A percentile compares a stretch with the other conserved stretches of the same genome.
Evolutionary conservation across 164 flowering plant genomes (phyloP).

Genomic region (Santalum album): DNA sequence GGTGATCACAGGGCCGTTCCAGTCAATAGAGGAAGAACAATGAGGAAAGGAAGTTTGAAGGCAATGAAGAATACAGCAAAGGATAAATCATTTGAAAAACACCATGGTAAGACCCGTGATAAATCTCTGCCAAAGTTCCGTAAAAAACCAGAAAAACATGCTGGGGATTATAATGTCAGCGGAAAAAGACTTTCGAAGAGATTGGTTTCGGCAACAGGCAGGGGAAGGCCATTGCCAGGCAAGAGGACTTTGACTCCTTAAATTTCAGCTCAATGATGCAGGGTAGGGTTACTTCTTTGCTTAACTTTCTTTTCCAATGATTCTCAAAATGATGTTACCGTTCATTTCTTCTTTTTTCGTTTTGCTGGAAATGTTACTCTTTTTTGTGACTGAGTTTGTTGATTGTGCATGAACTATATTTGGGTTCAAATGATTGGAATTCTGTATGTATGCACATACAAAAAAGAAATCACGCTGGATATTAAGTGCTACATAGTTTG

Average conservation of each 20-base stretch:
- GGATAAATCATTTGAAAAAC: too few relatives aligned
- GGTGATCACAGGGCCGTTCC: slow-evolving; percentile 1
- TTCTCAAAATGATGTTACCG: too few relatives aligned
- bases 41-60: slow-evolving; percentile 6
- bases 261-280: not conserved
- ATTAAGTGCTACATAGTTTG: too few relatives aligned
- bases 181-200: slow-evolving; percentile 10
- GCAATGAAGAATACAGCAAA: not conserved
- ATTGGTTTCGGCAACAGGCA: slow-evolving; percentile 6
- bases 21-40: slow-evolving; percentile 9
- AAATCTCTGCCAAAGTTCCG: slow-evolving; percentile 4
- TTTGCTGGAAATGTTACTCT: too few relatives aligned
- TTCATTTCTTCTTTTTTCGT: too few relatives aligned
- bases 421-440: too few relatives aligned
- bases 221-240: slow-evolving; percentile 6
- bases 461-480: too few relatives aligned
- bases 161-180: slow-evolving; percentile 4
- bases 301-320: not conserved
- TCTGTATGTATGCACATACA: too few relatives aligned
- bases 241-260: slow-evolving; percentile 5
- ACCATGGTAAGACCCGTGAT: not conserved
- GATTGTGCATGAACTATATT: too few relatives aligned
- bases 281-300: not conserved
- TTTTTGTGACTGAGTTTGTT: too few relatives aligned
- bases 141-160: slow-evolving; percentile 9